Percentiles rank a stretch among this genome's conserved stretches.
Evolutionary conservation across 768 basidiomycete species (phyloP).

Genomic region (Royoungia palumana): DNA sequence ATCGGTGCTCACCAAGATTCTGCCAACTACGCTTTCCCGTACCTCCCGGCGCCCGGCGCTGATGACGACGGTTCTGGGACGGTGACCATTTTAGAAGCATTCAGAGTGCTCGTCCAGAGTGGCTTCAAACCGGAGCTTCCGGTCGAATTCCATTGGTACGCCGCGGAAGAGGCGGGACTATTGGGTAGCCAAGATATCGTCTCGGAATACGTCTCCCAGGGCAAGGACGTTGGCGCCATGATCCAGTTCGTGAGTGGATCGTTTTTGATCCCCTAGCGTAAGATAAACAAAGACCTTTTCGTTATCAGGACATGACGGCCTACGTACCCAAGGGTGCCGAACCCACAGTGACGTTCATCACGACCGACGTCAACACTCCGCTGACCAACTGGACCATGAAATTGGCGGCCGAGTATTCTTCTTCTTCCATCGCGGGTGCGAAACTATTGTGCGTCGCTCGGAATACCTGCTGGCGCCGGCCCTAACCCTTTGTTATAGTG

Average conservation of each 20-base stretch:
- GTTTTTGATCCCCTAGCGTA: no score
- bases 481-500: conserved; percentile 9
- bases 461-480: no score
- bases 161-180: conserved; percentile 53
- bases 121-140: conserved; percentile 64
- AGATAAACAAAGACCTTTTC: no score
- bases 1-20: conserved; percentile 45
- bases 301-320: conserved; percentile 35
- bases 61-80: conserved; percentile 60
- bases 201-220: conserved; percentile 43
- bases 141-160: conserved; percentile 84
- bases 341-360: conserved; percentile 27
- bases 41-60: conserved; percentile 45
- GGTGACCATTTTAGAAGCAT: conserved; percentile 73
- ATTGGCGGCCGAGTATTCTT: conserved; percentile 32
- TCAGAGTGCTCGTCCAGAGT: conserved; percentile 64
- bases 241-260: conserved; percentile 40
- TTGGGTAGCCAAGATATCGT: conserved; percentile 48
- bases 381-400: conserved; percentile 38
- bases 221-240: conserved; percentile 48
- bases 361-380: conserved; percentile 41
- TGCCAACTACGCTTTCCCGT: conserved; percentile 38
- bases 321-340: conserved; percentile 19
- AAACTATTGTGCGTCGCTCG: conserved; percentile 34
- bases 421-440: conserved; percentile 6